A percentile compares a stretch with the other conserved stretches of the same genome.
phyloP scores from a whole-genome alignment of 768 basidiomycete species.

The Russula brevipes region DNA sequence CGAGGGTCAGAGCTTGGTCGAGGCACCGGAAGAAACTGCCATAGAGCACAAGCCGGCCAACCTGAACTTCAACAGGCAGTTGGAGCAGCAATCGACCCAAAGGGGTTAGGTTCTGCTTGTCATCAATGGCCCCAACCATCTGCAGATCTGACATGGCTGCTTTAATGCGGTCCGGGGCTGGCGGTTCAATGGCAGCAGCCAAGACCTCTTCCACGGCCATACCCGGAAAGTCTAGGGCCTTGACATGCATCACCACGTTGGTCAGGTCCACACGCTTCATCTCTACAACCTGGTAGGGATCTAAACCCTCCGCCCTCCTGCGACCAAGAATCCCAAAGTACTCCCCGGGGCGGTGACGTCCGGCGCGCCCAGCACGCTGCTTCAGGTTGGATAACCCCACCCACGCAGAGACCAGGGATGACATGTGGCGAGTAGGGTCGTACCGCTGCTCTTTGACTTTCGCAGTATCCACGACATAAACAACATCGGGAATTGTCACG shows the following conservation, averaged over 20 bases:
- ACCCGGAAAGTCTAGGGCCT: conserved; percentile 82
- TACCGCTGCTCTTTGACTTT: conserved; percentile 86
- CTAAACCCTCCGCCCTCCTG: conserved; percentile 52
- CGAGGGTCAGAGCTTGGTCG: conserved; percentile 80
- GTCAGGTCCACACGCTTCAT: conserved; percentile 90
- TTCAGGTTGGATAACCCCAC: conserved; percentile 86
- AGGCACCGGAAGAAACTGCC: conserved; percentile 92
- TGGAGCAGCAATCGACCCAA: conserved; percentile 86
- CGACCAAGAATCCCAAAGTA: conserved; percentile 82
- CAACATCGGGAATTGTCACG: conserved; percentile 91
- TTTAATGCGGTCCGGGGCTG: conserved; percentile 64
- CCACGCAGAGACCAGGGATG: conserved; percentile 86
- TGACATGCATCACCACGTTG: conserved; percentile 95
- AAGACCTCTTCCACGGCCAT: conserved; percentile 86
- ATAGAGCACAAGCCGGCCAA: conserved; percentile 84
- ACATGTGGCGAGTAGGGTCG: conserved; percentile 84
- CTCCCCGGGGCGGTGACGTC: conserved; percentile 84
- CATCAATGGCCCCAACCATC: conserved; percentile 84
- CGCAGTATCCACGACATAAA: conserved; percentile 88
- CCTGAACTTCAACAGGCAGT: conserved; percentile 82
- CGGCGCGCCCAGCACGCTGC: conserved; percentile 89
- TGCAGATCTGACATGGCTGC: conserved; percentile 76
- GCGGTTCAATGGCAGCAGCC: conserved; percentile 81
- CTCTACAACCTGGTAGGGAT: conserved; percentile 85
- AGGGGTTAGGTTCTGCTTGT: conserved; percentile 69